Evolutionary conservation across 257 asterid genomes (phyloP), one percentile per base, ranked within the genome.

Genomic region (Penstemon davidsonii): DNA sequence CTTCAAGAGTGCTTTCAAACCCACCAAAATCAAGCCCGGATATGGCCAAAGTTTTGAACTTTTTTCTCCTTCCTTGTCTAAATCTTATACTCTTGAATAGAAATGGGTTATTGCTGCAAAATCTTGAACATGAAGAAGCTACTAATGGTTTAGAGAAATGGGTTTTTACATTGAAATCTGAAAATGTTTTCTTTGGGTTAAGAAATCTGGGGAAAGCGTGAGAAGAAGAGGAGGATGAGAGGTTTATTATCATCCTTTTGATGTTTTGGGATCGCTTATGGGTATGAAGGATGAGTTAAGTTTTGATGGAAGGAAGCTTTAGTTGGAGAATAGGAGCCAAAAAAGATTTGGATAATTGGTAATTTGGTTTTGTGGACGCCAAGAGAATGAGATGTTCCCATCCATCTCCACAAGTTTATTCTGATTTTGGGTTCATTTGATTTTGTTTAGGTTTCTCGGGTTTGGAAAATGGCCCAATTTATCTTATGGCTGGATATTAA

Each of bases 1-100:
- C 99, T 80, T 88, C 96, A 19, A 88, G 96, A 6, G 81, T 87
- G 62, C 93, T 80, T 85, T 91, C 85, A 64, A 91, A 81, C 45
- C 82, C 88, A 62, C 85, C 81, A 60, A 82, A 72, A 72, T 85
- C 97, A 41, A 93, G 77, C 66, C 92, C 97, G 3, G 82, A 57
- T 44, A 88, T 7, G 11, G 95, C 96, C 75, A 67, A 73, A 76
- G 83, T 73, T 59, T 60, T 76, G 41, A 81, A 79, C 54, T 40
- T 74, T 66, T 69, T 72, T 54, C 85, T 79, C 64, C 73, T 78
- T 7, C 76, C 74, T 67, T 40, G 78, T 56, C 76, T 67, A 58
- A 58, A 65, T 37, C 43, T 75, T 50, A 47, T 52, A 56, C 64
- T 78, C 13, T 71, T 72, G 71, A 38, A 49, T 0, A 85, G 66